phyloP scores from a whole-genome alignment of 2,329 filamentous ascomycete genomes.

The Beauveria medogensis region DNA sequence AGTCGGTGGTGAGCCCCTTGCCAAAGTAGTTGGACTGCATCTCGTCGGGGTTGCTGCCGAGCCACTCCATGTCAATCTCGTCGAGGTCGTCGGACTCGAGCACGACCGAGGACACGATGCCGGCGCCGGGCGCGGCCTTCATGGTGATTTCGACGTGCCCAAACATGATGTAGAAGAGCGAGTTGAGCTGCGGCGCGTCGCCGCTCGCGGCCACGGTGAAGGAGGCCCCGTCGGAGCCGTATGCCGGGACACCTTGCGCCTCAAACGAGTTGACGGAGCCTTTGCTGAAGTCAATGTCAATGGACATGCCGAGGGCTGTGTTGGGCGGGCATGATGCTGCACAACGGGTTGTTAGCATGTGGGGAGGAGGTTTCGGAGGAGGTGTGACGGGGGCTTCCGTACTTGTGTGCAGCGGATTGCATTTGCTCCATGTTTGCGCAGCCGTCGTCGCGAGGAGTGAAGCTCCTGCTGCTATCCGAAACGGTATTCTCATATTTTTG shows the following conservation, averaged over 20 bases:
- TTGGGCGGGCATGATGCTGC: conserved; percentile 61
- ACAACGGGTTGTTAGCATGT: conserved; percentile 2
- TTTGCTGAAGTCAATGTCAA: conserved; percentile 74
- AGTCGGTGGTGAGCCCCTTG: conserved; percentile 77
- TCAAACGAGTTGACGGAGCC: conserved; percentile 74
- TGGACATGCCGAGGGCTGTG: conserved; percentile 74
- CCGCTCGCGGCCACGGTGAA: conserved; percentile 74
- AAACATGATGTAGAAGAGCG: conserved; percentile 99
- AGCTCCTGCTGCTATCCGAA: conserved; percentile 8
- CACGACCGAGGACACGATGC: conserved; percentile 89
- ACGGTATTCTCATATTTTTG: conserved; percentile 7
- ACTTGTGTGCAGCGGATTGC: conserved; percentile 10
- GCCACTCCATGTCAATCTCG: conserved; percentile 97
- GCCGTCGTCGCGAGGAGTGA: background rate
- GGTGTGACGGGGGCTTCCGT: background rate
- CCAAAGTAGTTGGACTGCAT: conserved; percentile 98
- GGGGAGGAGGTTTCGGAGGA: background rate
- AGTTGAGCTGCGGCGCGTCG: conserved; percentile 77
- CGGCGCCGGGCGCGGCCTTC: conserved; percentile 78
- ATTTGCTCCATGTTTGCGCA: conserved; percentile 13
- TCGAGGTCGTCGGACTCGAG: conserved; percentile 87
- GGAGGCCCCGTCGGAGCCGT: conserved; percentile 63
- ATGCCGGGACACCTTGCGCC: conserved; percentile 60
- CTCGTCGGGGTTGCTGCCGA: conserved; percentile 65
- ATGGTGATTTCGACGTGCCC: conserved; percentile 79